Percentiles rank a stretch among this genome's conserved stretches.
Conservation (phyloP, 805 yeast species). For the Lipomyces starkeyi region DNA sequence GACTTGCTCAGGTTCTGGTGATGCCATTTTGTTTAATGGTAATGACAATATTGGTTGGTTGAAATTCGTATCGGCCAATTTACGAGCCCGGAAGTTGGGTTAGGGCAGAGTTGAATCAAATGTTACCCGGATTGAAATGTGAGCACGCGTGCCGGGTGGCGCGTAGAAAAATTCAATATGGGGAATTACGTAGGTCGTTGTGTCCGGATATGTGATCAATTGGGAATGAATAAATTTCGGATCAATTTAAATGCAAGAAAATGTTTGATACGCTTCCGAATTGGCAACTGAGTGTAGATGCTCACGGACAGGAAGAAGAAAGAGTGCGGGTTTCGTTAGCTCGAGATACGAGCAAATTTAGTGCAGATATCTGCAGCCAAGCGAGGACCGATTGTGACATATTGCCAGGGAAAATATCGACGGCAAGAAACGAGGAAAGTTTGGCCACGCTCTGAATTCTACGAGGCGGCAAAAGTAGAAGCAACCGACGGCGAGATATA, state of each 20-base stretch:
- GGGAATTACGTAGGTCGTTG: neutral
- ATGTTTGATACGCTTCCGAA: neutral
- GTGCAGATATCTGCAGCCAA: neutral
- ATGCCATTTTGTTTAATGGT: neutral
- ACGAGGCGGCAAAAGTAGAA: neutral
- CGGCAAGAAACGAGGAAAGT: neutral
- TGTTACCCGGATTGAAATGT: neutral
- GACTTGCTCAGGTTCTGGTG: constrained; percentile 7
- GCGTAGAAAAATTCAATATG: neutral
- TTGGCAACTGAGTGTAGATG: neutral
- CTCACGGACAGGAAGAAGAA: neutral
- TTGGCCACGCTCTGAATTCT: neutral
- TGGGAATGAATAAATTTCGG: too few relatives aligned
- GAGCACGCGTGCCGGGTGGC: neutral
- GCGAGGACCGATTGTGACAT: neutral
- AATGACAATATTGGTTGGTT: neutral
- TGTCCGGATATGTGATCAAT: neutral
- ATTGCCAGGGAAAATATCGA: neutral
- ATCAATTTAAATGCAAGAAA: too few relatives aligned
- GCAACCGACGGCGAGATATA: neutral
- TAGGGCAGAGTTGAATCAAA: neutral
- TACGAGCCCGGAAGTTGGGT: neutral
- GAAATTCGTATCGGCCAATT: too few relatives aligned
- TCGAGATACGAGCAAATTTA: neutral
- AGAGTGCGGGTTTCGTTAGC: neutral